Evolutionary conservation across 2,329 filamentous ascomycete species (phyloP).

Genomic region (Fusarium sp.): DNA sequence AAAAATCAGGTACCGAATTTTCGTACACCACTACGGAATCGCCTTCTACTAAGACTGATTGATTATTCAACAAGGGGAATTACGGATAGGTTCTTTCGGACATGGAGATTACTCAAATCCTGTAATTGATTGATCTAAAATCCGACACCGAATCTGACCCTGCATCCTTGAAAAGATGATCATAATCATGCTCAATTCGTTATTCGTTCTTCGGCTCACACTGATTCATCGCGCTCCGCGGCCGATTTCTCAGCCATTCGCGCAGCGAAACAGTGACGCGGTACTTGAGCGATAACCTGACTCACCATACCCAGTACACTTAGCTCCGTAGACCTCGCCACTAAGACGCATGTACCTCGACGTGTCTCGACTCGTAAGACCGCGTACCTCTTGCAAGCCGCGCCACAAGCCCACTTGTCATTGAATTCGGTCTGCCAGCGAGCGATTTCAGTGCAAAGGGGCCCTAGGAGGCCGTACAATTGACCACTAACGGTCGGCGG

Average conservation of each 20-base stretch:
- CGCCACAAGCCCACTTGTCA: constrained; percentile 32
- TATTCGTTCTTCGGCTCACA: constrained; percentile 20
- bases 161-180: neutral
- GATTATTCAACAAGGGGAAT: neutral
- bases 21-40: constrained; percentile 27
- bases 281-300: constrained; percentile 34
- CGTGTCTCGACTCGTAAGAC: constrained; percentile 30
- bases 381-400: constrained; percentile 33
- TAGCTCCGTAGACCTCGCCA: neutral
- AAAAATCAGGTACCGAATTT: constrained; percentile 11
- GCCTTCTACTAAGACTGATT: constrained; percentile 16
- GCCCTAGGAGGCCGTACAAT: constrained; percentile 8
- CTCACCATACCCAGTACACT: constrained; percentile 30
- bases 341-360: constrained; percentile 26
- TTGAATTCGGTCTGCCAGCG: constrained; percentile 20
- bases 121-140: constrained; percentile 9
- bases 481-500: constrained; percentile 28
- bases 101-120: constrained; percentile 6
- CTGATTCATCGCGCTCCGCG: constrained; percentile 17
- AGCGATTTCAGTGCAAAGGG: constrained; percentile 30
- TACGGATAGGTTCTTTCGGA: neutral
- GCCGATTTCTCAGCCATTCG: constrained; percentile 21
- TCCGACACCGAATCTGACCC: constrained; percentile 10
- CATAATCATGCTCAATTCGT: neutral
- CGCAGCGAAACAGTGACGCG: constrained; percentile 8